These are phyloP conservation scores for Alternaria sp. DNA, from an alignment of 2,329 filamentous ascomycete genomes.

Conservation along the genomic window DNA sequence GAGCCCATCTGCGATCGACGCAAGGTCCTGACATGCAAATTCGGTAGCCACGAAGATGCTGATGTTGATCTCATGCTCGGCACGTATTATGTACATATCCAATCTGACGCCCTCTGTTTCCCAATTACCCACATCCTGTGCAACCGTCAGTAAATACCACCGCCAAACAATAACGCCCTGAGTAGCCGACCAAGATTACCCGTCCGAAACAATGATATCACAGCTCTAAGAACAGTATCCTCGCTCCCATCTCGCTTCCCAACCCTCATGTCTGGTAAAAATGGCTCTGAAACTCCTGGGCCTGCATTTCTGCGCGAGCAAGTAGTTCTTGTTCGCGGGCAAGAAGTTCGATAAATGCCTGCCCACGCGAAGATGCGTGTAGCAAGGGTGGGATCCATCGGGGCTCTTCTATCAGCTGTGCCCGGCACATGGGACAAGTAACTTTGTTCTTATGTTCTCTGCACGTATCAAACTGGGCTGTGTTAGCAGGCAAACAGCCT, in stretches of 20 bases:
- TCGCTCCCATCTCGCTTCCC: not conserved
- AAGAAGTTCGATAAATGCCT: conserved; percentile 27
- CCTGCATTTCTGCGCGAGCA: conserved; percentile 26
- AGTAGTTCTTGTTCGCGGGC: conserved; percentile 32
- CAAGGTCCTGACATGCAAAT: conserved; percentile 9
- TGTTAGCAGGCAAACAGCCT: conserved; percentile 4
- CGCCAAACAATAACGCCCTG: conserved; percentile 19
- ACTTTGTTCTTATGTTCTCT: conserved; percentile 48
- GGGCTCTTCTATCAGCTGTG: conserved; percentile 38
- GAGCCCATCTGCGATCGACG: conserved; percentile 16
- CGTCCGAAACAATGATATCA: conserved; percentile 28
- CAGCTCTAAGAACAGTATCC: conserved; percentile 4
- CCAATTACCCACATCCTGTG: conserved; percentile 5
- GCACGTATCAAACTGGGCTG: conserved; percentile 37
- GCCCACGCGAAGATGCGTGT: conserved; percentile 19
- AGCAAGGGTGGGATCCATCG: conserved; percentile 20
- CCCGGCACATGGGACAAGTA: conserved; percentile 50
- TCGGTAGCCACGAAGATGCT: conserved; percentile 4
- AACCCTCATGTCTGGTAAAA: conserved; percentile 20
- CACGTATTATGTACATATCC: conserved; percentile 11
- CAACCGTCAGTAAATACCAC: not conserved
- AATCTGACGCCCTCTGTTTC: not conserved
- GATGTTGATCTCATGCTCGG: conserved; percentile 2
- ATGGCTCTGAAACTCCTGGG: conserved; percentile 29
- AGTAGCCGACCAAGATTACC: conserved; percentile 13